Evolutionary conservation across 2,329 filamentous ascomycete species (phyloP).

Genomic region (Colletotrichum australisinense): DNA sequence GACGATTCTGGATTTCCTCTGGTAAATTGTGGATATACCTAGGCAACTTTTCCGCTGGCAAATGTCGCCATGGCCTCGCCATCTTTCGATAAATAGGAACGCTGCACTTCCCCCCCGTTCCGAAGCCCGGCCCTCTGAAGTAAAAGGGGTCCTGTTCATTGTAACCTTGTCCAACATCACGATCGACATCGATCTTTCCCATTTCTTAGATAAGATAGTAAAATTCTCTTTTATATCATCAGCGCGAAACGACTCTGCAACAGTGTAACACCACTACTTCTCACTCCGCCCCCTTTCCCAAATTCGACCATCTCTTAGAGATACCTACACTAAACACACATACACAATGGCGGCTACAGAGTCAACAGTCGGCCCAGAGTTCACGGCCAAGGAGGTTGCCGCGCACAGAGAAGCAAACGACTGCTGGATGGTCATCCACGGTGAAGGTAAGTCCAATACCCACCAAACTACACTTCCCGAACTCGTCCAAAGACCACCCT

Average conservation of each 20-base stretch:
- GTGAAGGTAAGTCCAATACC: constrained; percentile 54
- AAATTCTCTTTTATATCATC: constrained; percentile 6
- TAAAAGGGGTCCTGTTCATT: neutral
- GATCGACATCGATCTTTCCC: neutral
- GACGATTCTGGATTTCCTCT: constrained; percentile 8
- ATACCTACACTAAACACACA: neutral
- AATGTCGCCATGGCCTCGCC: neutral
- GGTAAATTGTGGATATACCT: constrained; percentile 25
- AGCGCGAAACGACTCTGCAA: neutral
- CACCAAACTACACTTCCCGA: neutral
- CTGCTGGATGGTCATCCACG: constrained; percentile 67
- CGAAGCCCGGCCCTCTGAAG: neutral
- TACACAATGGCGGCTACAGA: constrained; percentile 13
- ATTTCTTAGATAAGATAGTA: neutral
- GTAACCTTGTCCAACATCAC: constrained; percentile 1
- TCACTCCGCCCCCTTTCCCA: neutral
- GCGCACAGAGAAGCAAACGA: constrained; percentile 60
- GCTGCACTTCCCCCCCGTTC: constrained; percentile 3
- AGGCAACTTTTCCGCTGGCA: neutral
- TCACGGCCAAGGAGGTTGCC: constrained; percentile 56
- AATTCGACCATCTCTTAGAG: constrained; percentile 1
- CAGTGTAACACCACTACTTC: neutral
- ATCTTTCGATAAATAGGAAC: constrained; percentile 22
- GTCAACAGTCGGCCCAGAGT: constrained; percentile 40
- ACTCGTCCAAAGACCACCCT: neutral